Percentiles rank a stretch among this genome's conserved stretches.
Conservation (phyloP, 2,329 filamentous ascomycete species). For the Anisogramma anomala region DNA sequence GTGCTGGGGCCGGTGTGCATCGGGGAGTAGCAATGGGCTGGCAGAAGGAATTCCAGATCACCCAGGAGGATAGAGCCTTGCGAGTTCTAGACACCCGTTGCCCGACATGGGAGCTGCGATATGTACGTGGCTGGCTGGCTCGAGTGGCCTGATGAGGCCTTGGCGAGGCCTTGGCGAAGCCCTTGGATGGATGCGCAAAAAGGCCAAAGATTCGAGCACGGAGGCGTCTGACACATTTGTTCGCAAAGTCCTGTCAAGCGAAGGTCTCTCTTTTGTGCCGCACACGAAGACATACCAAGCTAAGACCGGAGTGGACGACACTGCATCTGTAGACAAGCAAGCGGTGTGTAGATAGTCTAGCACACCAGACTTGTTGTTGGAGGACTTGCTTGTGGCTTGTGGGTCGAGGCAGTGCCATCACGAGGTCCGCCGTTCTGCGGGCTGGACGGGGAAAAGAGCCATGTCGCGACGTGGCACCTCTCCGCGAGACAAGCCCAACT, state of each 20-base stretch:
- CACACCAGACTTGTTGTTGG: neutral
- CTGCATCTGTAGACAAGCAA: no score
- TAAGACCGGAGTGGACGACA: no score
- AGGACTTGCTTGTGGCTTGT: neutral
- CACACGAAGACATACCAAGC: no score
- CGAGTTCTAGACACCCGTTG: neutral
- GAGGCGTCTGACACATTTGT: neutral
- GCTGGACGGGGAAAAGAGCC: neutral
- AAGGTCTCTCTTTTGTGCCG: no score
- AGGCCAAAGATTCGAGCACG: neutral
- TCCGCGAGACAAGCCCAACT: neutral
- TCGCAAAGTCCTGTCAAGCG: no score
- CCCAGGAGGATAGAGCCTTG: no score
- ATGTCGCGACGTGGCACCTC: neutral
- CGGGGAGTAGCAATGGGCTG: no score
- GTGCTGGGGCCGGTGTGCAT: neutral
- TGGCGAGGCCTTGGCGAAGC: neutral
- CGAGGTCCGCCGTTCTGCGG: neutral
- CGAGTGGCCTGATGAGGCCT: neutral
- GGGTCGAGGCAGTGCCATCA: neutral
- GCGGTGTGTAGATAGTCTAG: no score
- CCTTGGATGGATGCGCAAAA: neutral
- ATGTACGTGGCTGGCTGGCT: neutral
- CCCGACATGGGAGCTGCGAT: neutral
- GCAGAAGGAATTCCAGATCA: no score